Base-by-base conservation (phyloP, 345 rosid genomes). In the Salix purpurea region DNA sequence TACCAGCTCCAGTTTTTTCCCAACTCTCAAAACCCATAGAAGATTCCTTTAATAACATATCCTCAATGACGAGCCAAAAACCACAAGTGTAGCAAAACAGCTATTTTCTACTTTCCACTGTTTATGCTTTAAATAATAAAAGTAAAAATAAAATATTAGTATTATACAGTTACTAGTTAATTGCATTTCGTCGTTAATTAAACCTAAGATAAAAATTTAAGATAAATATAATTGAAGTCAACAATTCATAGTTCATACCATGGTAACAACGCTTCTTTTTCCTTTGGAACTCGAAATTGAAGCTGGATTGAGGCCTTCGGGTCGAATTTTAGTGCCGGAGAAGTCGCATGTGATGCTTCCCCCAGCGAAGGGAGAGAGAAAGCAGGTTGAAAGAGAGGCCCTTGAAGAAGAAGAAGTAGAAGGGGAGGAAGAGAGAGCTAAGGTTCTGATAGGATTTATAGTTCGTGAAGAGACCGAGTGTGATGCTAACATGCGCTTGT, bases 221-320 rank as follows among this genome's bases (percentile, higher is more conserved):
- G 32, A n/a, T 30, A 19, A 26, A 54, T 39, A 69, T 70, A 75
- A 54, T 14, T 26, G 46, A 58, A 54, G 14, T 69, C 16, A 68
- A 62, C 61, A 50, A 58, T 71, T 9, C 58, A 75, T 86, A 89
- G 50, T 71, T 9, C 58, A 75, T 86, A 89, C 97, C 94, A 84
- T 90, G 65, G 94, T 87, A 67, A 91, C 84, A 65, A 90, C 93
- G 52, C 89, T 87, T 52, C 97, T 87, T 78, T 80, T 95, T 50
- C 91, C 87, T 36, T 85, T 90, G 8, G 91, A 88, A 23, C 86
- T 81, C 61, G 88, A 79, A 30, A 83, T 50, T 30, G 84, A 79
- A n/a, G 84, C 85, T 32, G 90, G 91, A 46, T 85, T 75, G 79
- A 89, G 88, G 52, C 81, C 68, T 10, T 80, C 80, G 2, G 90